A percentile compares a stretch with the other conserved stretches of the same genome.
Evolutionary conservation across 139 green algal genomes (phyloP).

Genomic region (Volvox reticuliferus): DNA sequence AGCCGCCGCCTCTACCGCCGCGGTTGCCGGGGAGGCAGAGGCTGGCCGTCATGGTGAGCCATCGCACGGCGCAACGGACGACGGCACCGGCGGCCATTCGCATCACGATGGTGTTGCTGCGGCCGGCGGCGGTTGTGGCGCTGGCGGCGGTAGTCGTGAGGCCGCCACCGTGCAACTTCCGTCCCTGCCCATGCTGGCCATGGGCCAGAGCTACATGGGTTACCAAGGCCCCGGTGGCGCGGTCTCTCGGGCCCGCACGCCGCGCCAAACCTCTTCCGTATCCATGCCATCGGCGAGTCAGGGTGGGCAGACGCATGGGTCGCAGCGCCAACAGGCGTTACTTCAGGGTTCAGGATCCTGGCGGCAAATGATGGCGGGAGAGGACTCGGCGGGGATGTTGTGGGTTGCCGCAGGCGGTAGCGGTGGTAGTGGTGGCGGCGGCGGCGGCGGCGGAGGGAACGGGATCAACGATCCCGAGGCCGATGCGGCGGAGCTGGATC

Average conservation of each 20-base stretch:
- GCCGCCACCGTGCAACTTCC: background rate
- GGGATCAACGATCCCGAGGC: background rate
- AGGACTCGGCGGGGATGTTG: background rate
- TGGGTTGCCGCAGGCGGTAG: background rate
- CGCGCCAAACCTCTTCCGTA: background rate
- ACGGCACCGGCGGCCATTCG: background rate
- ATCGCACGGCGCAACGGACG: background rate
- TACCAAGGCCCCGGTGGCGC: background rate
- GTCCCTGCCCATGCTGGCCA: background rate
- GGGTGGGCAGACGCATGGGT: background rate
- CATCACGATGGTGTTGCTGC: background rate
- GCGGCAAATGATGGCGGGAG: background rate
- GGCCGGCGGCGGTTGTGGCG: background rate
- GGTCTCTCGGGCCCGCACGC: background rate
- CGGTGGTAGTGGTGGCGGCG: background rate
- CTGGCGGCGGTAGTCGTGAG: background rate
- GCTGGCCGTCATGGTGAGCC: background rate
- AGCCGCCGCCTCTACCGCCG: background rate
- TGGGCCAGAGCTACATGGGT: background rate
- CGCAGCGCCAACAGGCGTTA: background rate
- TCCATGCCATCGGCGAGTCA: background rate
- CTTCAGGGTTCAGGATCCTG: background rate
- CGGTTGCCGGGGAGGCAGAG: background rate
- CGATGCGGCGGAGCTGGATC: background rate
- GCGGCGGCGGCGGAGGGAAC: slow-evolving; percentile 7